Percentiles rank a stretch among this genome's conserved stretches.
These are phyloP conservation scores for Auricularia auricula-judae DNA, from an alignment of 768 basidiomycete genomes.

Conservation along the genomic window DNA sequence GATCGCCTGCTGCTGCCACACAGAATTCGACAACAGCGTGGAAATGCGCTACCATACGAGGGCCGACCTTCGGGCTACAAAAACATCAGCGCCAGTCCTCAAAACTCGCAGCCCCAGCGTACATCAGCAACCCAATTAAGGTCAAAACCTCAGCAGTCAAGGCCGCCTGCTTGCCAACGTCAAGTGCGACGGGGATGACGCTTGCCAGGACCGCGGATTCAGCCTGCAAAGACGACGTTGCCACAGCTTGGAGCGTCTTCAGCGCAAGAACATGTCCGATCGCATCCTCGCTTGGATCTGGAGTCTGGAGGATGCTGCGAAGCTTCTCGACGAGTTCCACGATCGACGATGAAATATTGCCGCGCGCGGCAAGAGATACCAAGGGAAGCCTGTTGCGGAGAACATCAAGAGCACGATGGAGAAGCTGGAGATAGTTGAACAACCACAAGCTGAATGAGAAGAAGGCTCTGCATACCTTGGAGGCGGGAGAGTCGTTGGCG, in stretches of 20 bases:
- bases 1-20: constrained; percentile 16
- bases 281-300: not conserved
- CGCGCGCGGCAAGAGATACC: not conserved
- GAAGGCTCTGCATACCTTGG: not conserved
- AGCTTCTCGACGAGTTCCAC: not conserved
- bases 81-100: too few relatives aligned
- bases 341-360: not conserved
- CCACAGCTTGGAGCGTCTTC: constrained; percentile 48
- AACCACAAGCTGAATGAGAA: not conserved
- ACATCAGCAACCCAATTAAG: constrained; percentile 55
- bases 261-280: constrained; percentile 17
- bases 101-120: constrained; percentile 13
- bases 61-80: constrained; percentile 61
- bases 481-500: not conserved
- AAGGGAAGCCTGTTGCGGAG: not conserved
- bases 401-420: not conserved
- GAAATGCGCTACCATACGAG: constrained; percentile 81
- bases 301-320: not conserved
- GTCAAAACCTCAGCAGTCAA: constrained; percentile 34
- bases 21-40: constrained; percentile 55
- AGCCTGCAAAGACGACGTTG: constrained; percentile 41
- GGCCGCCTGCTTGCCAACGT: constrained; percentile 30
- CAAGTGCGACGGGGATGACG: constrained; percentile 48
- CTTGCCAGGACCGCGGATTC: constrained; percentile 59
- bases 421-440: not conserved